Base-by-base conservation (phyloP, 1,139 yeast genomes). In the Casaregolazyma suthepensis region DNA sequence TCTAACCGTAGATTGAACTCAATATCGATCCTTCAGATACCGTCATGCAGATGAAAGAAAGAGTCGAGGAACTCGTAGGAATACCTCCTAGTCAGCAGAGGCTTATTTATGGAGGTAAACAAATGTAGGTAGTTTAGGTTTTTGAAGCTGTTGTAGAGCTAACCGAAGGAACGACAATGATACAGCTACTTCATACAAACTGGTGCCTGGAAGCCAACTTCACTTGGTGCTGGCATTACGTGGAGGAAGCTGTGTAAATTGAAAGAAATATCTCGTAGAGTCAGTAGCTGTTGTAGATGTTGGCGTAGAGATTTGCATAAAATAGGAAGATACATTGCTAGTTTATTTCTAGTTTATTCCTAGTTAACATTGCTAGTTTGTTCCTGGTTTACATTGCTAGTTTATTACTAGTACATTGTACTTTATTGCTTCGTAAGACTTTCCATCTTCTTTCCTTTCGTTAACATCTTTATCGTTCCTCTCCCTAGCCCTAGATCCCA, bases 31-130 rank as follows among this genome's bases (percentile, higher is more conserved):
- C 89, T 50, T 69, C 79, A 9, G 96, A 89, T 66, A 82, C 78
- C 66, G 81, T 91, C 57, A 81, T 84, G 61, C 81, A 88, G 52
- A 83, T 93, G 72, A 93, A 93, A 72, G 98, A 93, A 69, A 81
- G 87, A 70, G 83, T 93, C 75, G 98, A 93, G 70, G 97, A 93
- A 66, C 88, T 90, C 66, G 99, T 93, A 69, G 99, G 99, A 3
- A 93, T 93, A 56, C 97, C 98, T 3, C 98, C 99, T 19, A 83
- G 89, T 35, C 99, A 93, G 71, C 99, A 93, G 70, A 79, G 96
- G 62, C 80, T 93, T 61, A 86, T 93, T 65, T 90, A 82, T 72
- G 85, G 87, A 57, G 99, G 99, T 19, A 87, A 90, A 63, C 97
- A 91, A 72, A 81, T 93, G 83, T 80, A 70, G 66, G 83, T 75